Evolutionary conservation across 768 basidiomycete genomes (phyloP).

Genomic region (Xerocomus brunneocitrinus): DNA sequence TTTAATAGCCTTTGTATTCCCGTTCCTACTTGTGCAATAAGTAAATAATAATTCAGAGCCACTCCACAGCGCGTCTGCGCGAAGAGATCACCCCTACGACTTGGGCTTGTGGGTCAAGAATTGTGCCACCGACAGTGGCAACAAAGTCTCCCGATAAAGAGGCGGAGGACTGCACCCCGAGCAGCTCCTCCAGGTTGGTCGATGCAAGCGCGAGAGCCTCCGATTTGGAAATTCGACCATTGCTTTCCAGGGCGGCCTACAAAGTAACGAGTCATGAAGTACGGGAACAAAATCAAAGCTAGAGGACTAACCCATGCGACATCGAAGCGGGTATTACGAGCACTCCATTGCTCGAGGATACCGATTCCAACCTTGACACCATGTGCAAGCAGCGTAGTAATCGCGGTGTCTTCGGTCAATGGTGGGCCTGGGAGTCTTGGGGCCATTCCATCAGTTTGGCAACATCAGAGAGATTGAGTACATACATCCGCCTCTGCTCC

Average conservation of each 20-base stretch:
- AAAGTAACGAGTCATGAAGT: constrained; percentile 3
- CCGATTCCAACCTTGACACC: constrained; percentile 74
- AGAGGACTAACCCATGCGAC: constrained; percentile 63
- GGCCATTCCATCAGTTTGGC: constrained; percentile 7
- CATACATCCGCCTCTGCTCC: constrained; percentile 47
- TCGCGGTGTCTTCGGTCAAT: constrained; percentile 42
- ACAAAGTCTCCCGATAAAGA: constrained; percentile 47
- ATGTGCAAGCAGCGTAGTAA: constrained; percentile 57
- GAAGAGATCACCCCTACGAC: constrained; percentile 55
- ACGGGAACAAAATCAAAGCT: constrained; percentile 25
- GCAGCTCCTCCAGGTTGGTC: constrained; percentile 49
- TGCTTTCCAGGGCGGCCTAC: constrained; percentile 39
- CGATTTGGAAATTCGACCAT: constrained; percentile 36
- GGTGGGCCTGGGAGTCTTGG: constrained; percentile 29
- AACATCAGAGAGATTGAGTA: background rate
- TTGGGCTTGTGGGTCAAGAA: constrained; percentile 43
- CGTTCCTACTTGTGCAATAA: background rate
- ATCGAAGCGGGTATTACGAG: constrained; percentile 76
- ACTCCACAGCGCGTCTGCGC: constrained; percentile 44
- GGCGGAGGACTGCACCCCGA: constrained; percentile 17
- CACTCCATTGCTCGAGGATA: constrained; percentile 61
- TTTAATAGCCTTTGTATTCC: constrained; percentile 6
- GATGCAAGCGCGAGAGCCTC: constrained; percentile 52
- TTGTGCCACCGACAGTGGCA: constrained; percentile 49
- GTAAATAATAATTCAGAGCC: constrained; percentile 32